A percentile compares a stretch with the other conserved stretches of the same genome.
Evolutionary conservation across 768 basidiomycete genomes (phyloP).

Genomic region (Amanita pallidorosea): DNA sequence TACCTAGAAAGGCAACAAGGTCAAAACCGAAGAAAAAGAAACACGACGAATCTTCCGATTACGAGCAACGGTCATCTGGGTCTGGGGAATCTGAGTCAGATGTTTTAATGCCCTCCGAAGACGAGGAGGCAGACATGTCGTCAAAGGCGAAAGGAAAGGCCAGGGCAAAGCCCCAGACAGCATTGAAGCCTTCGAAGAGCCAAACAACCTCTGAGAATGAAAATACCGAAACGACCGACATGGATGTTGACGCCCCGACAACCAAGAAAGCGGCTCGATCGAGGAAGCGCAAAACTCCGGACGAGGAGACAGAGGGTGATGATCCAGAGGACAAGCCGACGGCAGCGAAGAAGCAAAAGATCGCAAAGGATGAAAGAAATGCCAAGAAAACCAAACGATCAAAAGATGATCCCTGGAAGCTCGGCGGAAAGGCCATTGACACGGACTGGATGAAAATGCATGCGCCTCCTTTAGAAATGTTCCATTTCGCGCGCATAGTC

Average conservation of each 20-base stretch:
- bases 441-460: conserved; percentile 73
- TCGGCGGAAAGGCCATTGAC: conserved; percentile 48
- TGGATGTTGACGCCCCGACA: conserved; percentile 6
- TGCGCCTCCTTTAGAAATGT: conserved; percentile 82
- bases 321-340: conserved; percentile 25
- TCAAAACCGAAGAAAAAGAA: conserved; percentile 13
- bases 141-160: conserved; percentile 19
- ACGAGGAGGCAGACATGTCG: conserved; percentile 10
- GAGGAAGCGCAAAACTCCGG: conserved; percentile 7
- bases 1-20: conserved; percentile 18
- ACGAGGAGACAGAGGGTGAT: conserved; percentile 12
- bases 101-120: conserved; percentile 21
- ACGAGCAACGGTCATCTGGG: conserved; percentile 26
- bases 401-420: conserved; percentile 71
- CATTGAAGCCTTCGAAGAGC: conserved; percentile 9
- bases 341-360: conserved; percentile 28
- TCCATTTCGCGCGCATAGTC: conserved; percentile 82
- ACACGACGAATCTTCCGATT: conserved; percentile 22
- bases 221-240: conserved; percentile 12
- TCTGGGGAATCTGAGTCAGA: conserved; percentile 22
- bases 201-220: conserved; percentile 15
- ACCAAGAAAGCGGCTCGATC: neutral
- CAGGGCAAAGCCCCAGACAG: conserved; percentile 15
- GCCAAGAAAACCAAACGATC: conserved; percentile 52
- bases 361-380: conserved; percentile 22